These are phyloP conservation scores for Tilletia walkeri DNA, from an alignment of 1,284 basidiomycete genomes.

Conservation along the genomic window DNA sequence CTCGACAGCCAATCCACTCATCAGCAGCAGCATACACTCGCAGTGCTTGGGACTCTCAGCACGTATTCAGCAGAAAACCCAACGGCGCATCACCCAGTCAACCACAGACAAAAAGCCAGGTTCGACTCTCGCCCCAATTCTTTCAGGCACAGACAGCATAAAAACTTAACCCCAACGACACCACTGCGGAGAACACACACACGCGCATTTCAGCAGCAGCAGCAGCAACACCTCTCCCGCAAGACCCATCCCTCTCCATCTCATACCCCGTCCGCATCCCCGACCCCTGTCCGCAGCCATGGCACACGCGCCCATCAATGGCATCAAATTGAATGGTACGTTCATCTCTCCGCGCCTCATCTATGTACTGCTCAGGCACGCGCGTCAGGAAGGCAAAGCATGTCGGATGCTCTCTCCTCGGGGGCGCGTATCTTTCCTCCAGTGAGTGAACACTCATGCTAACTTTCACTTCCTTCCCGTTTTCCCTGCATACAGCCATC, in stretches of 20 bases:
- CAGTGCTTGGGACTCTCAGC: too few relatives aligned
- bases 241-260: neutral
- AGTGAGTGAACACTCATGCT: neutral
- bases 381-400: too few relatives aligned
- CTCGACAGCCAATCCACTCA: too few relatives aligned
- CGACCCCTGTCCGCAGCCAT: conserved; percentile 19
- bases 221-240: neutral
- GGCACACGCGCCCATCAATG: conserved; percentile 45
- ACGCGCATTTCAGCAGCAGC: neutral
- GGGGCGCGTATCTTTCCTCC: neutral
- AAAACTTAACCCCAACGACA: neutral
- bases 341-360: neutral
- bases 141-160: neutral
- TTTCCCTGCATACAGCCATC: conserved; percentile 28
- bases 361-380: too few relatives aligned
- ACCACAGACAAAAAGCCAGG: too few relatives aligned
- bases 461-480: neutral
- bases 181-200: neutral
- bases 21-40: too few relatives aligned
- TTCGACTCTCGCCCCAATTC: neutral
- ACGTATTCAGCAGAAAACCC: too few relatives aligned
- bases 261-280: neutral
- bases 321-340: conserved; percentile 44
- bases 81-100: too few relatives aligned
- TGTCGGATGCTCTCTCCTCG: neutral